Conservation (phyloP, 352 stramenopile genomes). For the Globisporangium middletonii region DNA sequence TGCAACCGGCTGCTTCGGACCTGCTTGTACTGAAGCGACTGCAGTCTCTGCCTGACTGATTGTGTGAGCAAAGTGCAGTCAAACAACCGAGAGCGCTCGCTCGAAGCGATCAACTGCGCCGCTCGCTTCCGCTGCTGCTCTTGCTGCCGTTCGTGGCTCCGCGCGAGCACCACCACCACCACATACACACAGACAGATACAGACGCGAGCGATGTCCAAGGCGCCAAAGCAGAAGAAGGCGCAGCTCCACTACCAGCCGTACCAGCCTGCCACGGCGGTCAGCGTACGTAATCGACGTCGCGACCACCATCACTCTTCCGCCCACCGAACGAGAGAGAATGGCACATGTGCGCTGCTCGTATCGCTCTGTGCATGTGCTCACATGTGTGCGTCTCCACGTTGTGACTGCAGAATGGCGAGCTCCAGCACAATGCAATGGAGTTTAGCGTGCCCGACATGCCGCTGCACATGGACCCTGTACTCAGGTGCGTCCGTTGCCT, state of each 20-base stretch:
- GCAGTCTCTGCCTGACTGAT: too few species aligned
- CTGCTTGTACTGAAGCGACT: too few species aligned
- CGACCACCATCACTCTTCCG: constrained; percentile 5
- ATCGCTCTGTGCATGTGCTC: neutral
- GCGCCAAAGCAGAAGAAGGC: constrained; percentile 69
- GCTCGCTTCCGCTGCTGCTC: too few species aligned
- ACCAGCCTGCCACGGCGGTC: constrained; percentile 33
- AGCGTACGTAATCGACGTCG: constrained; percentile 12
- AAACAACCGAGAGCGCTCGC: too few species aligned
- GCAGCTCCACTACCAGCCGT: constrained; percentile 76
- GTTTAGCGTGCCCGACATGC: constrained; percentile 42
- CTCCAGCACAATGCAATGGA: constrained; percentile 26
- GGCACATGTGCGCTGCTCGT: neutral
- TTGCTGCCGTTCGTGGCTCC: too few species aligned
- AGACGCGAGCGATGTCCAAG: constrained; percentile 52
- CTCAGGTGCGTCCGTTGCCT: constrained; percentile 38
- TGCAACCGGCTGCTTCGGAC: too few species aligned
- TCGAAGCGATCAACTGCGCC: too few species aligned
- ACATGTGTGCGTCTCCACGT: too few species aligned
- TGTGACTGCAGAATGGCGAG: constrained; percentile 14
- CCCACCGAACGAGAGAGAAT: neutral
- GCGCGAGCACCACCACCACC: neutral
- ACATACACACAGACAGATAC: neutral
- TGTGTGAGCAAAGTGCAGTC: too few species aligned
- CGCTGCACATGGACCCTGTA: constrained; percentile 61